phyloP scores from a whole-genome alignment of 2,329 filamentous ascomycete species.

The Ustilaginoidea virens region DNA sequence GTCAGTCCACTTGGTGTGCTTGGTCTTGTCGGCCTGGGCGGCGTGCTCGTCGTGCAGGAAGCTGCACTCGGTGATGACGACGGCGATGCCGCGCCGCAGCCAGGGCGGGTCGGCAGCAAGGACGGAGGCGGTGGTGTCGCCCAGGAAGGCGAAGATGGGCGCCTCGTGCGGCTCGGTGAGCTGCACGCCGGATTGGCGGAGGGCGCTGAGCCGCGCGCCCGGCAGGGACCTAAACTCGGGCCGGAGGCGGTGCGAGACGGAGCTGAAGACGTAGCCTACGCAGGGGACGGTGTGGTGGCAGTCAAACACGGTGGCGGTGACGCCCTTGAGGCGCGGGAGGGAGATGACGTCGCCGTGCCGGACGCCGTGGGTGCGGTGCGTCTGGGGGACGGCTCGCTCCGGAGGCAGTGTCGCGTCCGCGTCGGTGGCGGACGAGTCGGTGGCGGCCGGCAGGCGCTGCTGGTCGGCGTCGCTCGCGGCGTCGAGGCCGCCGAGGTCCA shows the following conservation, averaged over 20 bases:
- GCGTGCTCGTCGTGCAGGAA: conserved; percentile 28
- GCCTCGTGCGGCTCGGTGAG: conserved; percentile 23
- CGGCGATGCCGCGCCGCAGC: conserved; percentile 22
- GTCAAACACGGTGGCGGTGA: conserved; percentile 25
- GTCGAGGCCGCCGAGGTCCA: conserved; percentile 25
- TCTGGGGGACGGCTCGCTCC: conserved; percentile 15
- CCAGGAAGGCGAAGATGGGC: conserved; percentile 31
- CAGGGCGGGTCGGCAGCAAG: conserved; percentile 24
- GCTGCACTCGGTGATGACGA: conserved; percentile 34
- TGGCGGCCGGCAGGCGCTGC: conserved; percentile 1
- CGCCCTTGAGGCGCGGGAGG: conserved; percentile 18
- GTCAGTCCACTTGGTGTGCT: conserved; percentile 31
- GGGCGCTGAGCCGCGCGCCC: conserved; percentile 20
- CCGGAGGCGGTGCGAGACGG: conserved; percentile 22
- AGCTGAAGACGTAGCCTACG: conserved; percentile 29
- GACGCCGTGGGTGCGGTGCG: conserved; percentile 24
- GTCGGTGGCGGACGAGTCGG: too few species aligned
- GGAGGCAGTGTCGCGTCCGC: too few species aligned
- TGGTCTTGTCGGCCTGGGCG: conserved; percentile 27
- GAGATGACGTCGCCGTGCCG: conserved; percentile 19
- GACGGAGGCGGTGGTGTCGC: conserved; percentile 27
- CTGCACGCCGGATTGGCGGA: conserved; percentile 20
- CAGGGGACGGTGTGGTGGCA: conserved; percentile 33
- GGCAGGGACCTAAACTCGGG: conserved; percentile 19
- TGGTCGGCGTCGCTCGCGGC: conserved; percentile 12